These are phyloP conservation scores for Durotheca rogersii DNA, from an alignment of 495 filamentous ascomycete genomes.

Conservation along the genomic window DNA sequence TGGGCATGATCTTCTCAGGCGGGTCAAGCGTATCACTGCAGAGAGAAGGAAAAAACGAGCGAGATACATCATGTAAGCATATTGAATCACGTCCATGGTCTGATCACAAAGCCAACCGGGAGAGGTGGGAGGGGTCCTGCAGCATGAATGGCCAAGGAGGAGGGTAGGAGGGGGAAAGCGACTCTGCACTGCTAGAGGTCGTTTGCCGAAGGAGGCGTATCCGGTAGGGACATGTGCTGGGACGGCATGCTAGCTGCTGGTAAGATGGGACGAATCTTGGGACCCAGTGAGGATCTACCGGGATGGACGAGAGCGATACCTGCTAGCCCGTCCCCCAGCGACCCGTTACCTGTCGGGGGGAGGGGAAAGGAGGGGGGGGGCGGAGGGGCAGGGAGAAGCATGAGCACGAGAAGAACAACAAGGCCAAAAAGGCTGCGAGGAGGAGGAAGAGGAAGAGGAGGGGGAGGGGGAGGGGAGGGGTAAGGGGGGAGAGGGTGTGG, in stretches of 20 bases:
- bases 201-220: slow-evolving; percentile 5
- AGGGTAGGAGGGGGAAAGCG: neutral
- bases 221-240: slow-evolving; percentile 4
- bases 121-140: too few relatives aligned
- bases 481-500: neutral
- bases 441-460: neutral
- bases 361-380: neutral
- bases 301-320: slow-evolving; percentile 3
- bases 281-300: slow-evolving; percentile 1
- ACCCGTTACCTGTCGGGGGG: slow-evolving; percentile 13
- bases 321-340: slow-evolving; percentile 13
- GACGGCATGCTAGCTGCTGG: slow-evolving; percentile 1
- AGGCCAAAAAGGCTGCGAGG: neutral
- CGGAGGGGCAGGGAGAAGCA: neutral
- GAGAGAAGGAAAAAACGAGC: neutral
- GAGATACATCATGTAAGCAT: neutral
- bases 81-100: neutral
- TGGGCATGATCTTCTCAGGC: neutral
- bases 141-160: neutral
- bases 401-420: neutral
- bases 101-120: neutral
- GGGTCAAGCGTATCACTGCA: neutral
- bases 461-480: neutral
- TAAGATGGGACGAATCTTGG: slow-evolving; percentile 14
- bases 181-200: neutral